These are phyloP conservation scores for Nicotiana paniculata DNA, from an alignment of 257 asterid species.

Conservation along the genomic window DNA sequence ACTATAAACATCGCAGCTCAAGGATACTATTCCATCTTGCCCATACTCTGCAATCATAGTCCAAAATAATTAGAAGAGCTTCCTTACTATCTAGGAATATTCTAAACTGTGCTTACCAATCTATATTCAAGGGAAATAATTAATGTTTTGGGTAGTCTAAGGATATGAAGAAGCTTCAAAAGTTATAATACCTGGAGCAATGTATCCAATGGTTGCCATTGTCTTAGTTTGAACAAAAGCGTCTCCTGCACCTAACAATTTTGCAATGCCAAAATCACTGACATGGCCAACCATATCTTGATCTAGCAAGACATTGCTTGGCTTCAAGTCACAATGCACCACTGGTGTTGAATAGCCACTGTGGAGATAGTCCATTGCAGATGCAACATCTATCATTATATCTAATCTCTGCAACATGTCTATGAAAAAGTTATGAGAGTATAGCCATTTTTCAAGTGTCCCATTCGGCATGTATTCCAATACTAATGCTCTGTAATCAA, in stretches of 20 bases:
- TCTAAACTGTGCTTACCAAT: neutral
- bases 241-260: neutral
- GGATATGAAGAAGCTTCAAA: neutral
- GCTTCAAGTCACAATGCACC: neutral
- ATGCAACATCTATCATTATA: constrained; percentile 1
- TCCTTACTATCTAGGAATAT: neutral
- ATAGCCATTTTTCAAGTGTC: neutral
- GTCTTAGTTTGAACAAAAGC: neutral
- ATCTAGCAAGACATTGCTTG: neutral
- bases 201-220: neutral
- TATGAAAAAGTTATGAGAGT: neutral
- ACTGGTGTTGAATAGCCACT: neutral
- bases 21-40: no score
- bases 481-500: neutral
- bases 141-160: neutral
- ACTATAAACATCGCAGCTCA: no score
- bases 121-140: neutral
- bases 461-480: neutral
- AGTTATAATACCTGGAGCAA: neutral
- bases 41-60: no score
- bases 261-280: constrained; percentile 4
- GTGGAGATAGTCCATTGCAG: neutral
- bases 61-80: neutral
- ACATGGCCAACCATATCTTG: constrained; percentile 4
- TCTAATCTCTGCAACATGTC: neutral